Base-by-base conservation (phyloP, 768 basidiomycete species). In the Mycena epipterygia region DNA sequence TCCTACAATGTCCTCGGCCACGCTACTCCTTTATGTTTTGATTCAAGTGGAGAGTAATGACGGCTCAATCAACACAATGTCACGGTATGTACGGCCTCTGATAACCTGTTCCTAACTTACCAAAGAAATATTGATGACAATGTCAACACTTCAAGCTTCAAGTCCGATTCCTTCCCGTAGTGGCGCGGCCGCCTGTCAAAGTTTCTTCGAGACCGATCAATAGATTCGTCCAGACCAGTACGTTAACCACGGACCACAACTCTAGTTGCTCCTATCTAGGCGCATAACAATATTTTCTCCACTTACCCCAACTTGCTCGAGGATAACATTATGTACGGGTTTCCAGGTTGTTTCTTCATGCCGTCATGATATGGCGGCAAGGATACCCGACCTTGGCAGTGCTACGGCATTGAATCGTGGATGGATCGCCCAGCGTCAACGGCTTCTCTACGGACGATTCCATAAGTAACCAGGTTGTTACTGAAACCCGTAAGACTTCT, bases 91-190 rank as follows among this genome's bases (percentile, higher is more conserved):
- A 25, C 53, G 39, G 35, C 56, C 57, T 56, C 64, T 70, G 69
- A 70, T 70, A 70, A 60, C 56, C 63, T 64, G 68, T 64, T 58
- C 67, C 61, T 39, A 64, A 70, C 64, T 70, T 70, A 65, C 57
- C 51, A 57, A 39, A 61, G 33, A 23, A 58, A 35, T 33, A 59
- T 56, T 46, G 32, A 9, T 58, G 61, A 64, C 48, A 65, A 39
- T 52, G 29, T 42, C 30, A 29, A 29, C 35, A 61, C 46, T 60
- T 58, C 65, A 30, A n/a, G n/a, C n/a, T n/a, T n/a, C n/a, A n/a
- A n/a, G n/a, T 39, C 53, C 62, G 49, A 69, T 52, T 59, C 48
- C 25, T n/a, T 30, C 52, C 61, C 27, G 44, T 57, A 48, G 33
- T 12, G 32, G 30, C 30, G 44, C 58, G 41, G n/a, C n/a, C n/a